Evolutionary conservation across 2,329 filamentous ascomycete genomes (phyloP).

Genomic region (Ceratocystis cacaofunesta): DNA sequence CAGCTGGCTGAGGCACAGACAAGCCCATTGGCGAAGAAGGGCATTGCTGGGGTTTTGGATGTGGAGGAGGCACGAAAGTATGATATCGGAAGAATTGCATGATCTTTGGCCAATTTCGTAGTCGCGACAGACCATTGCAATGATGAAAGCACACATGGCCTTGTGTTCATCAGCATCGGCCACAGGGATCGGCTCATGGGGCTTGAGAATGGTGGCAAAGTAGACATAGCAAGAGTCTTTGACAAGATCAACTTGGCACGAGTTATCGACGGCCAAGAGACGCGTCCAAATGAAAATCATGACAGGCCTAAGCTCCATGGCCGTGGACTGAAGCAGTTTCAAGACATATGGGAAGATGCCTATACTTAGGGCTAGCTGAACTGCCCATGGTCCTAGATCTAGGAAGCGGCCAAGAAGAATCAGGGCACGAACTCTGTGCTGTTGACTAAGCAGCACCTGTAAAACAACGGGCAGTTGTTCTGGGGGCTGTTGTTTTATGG

Average conservation of each 20-base stretch:
- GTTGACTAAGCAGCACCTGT: slow-evolving; percentile 89
- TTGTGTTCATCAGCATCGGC: slow-evolving; percentile 86
- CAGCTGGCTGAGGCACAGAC: slow-evolving; percentile 84
- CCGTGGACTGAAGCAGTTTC: slow-evolving; percentile 88
- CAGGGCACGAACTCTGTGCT: slow-evolving; percentile 77
- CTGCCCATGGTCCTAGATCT: slow-evolving; percentile 92
- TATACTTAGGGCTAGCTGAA: slow-evolving; percentile 93
- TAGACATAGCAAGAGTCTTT: slow-evolving; percentile 97
- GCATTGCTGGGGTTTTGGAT: slow-evolving; percentile 76
- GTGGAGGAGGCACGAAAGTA: slow-evolving; percentile 74
- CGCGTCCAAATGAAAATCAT: slow-evolving; percentile 99
- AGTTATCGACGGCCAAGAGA: slow-evolving; percentile 85
- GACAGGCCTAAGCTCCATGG: slow-evolving; percentile 84
- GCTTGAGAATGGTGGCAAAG: slow-evolving; percentile 84
- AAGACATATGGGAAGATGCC: slow-evolving; percentile 99
- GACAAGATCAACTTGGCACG: slow-evolving; percentile 81
- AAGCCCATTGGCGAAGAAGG: slow-evolving; percentile 85
- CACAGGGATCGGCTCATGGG: slow-evolving; percentile 67
- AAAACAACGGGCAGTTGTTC: slow-evolving; percentile 93
- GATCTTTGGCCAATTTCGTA: slow-evolving; percentile 86
- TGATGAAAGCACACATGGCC: slow-evolving; percentile 96
- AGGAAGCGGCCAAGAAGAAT: slow-evolving; percentile 87
- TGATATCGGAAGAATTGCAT: slow-evolving; percentile 78
- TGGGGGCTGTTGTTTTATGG: slow-evolving; percentile 70
- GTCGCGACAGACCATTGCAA: slow-evolving; percentile 91